Base-by-base conservation (phyloP, 2,329 filamentous ascomycete species). In the Myriangium duriaei region DNA sequence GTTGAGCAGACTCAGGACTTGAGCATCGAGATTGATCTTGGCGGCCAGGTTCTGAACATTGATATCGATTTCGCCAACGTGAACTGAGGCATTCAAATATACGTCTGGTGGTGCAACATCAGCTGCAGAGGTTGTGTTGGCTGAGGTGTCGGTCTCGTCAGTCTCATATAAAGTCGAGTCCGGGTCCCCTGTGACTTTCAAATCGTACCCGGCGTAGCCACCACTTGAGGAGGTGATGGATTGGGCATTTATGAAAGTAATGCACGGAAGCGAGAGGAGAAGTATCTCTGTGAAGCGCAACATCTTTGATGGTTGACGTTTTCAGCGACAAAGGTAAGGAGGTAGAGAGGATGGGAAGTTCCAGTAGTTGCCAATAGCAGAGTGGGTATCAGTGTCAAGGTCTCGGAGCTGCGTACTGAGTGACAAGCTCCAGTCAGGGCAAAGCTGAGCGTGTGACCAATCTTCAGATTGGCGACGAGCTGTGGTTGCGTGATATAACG, bases 41-140 rank as follows among this genome's bases (percentile, higher is more conserved):
- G 72, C 72, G 1, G 69, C 72, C 39, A 76, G 62, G 48, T 76
- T 75, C 42, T 71, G 60, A 10, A 76, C 73, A 34, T 68, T 61
- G 40, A 78, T 65, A 51, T 64, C 61, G 55, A 78, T 76, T 49
- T 71, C 65, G 44, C 70, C 68, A 5, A 77, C 70, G 37, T 61
- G 63, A 0, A 76, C 66, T 1, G 63, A 67, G 6, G 73, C 73
- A 47, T 76, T 76, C 37, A 77, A 65, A 45, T 68, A 72, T 12
- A 76, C 72, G 46, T 77, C 73, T 2, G 73, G 73, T 32, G 65
- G 60, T 1, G 65, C 60, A 1, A 58, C 49, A n/a, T 7, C n/a
- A 26, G 21, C 21, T n/a, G n/a, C n/a, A n/a, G n/a, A n/a, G 5
- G 60, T 60, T 37, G 68, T 57, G 19, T 64, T 56, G 38, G 48